Percentiles rank a stretch among this genome's conserved stretches.
Evolutionary conservation across 2,329 filamentous ascomycete genomes (phyloP).

Genomic region (Ceratocystis papillata): DNA sequence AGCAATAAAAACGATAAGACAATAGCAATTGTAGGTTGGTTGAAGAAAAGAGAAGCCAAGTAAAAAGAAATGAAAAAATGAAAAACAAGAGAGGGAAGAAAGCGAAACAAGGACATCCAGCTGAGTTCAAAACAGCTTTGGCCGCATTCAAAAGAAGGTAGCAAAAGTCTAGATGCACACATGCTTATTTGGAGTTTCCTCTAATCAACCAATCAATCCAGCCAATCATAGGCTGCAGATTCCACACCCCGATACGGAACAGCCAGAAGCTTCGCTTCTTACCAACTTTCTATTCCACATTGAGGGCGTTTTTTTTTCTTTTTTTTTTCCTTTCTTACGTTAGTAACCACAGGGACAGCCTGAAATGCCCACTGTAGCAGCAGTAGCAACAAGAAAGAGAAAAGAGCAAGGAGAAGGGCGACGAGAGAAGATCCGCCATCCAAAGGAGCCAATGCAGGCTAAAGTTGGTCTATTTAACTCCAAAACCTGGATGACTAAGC

Average conservation of each 20-base stretch:
- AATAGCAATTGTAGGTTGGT: neutral
- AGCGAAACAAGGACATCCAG: constrained; percentile 19
- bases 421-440: neutral
- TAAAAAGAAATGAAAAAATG: constrained; percentile 19
- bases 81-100: constrained; percentile 2
- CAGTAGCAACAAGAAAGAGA: too few species aligned
- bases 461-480: too few species aligned
- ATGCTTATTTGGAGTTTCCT: constrained; percentile 18
- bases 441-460: neutral
- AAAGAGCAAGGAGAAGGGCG: too few species aligned
- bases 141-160: constrained; percentile 17
- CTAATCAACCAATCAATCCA: neutral
- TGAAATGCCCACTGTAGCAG: too few species aligned
- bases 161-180: constrained; percentile 23
- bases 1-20: neutral
- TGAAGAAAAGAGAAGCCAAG: neutral
- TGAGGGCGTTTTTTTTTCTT: neutral
- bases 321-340: neutral
- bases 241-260: neutral
- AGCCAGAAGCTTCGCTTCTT: neutral
- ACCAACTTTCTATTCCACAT: neutral
- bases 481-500: too few species aligned
- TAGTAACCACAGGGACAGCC: too few species aligned
- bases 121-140: constrained; percentile 1
- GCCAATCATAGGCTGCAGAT: neutral